Evolutionary conservation across 2,329 filamentous ascomycete genomes (phyloP), one percentile per base, ranked within the genome.

Genomic region (Aspergillus novofumigatus): DNA sequence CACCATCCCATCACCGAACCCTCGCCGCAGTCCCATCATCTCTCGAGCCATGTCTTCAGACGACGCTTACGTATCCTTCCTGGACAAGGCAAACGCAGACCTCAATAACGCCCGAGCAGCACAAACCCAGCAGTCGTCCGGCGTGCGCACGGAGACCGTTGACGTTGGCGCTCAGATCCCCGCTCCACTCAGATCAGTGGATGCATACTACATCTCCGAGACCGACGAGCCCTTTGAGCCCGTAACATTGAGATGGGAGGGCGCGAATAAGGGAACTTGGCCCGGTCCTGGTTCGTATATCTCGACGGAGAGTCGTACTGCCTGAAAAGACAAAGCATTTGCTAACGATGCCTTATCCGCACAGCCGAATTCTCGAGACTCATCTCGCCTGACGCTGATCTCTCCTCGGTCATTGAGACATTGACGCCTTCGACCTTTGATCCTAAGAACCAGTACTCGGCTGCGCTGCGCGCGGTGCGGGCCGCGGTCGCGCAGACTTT

Each of bases 21-120:
- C 49, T 44, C 41, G 49, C 49, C 21, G 32, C 45, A 45, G 41
- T 48, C 38, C 32, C 49, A 54, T 58, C 47, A 56, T 49, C 51
- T 55, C 54, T 49, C 59, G 60, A 57, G 69, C 60, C 56, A 79
- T 79, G 77, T 70, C 77, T 20, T 87, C 86, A 54, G 91, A 96
- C 80, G 86, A 89, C 59, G 88, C 89, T 60, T 97, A 96, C 79
- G 84, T 86, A 75, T 80, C 88, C 58, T 96, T 97, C 71, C 81
- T 97, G 56, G 83, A 94, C 71, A 94, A 94, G 78, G 91, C 91
- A 54, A 96, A 96, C 77, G 79, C 86, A 67, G 87, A 92, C 70
- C 76, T 75, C 9, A 70, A 74, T 54, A 70, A 70, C 5, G 69
- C 68, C 60, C 64, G 63, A 49, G 51, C 55, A 10, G 54, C 60